phyloP scores from a whole-genome alignment of 1,139 yeast species.

The Candida tropicalis region DNA sequence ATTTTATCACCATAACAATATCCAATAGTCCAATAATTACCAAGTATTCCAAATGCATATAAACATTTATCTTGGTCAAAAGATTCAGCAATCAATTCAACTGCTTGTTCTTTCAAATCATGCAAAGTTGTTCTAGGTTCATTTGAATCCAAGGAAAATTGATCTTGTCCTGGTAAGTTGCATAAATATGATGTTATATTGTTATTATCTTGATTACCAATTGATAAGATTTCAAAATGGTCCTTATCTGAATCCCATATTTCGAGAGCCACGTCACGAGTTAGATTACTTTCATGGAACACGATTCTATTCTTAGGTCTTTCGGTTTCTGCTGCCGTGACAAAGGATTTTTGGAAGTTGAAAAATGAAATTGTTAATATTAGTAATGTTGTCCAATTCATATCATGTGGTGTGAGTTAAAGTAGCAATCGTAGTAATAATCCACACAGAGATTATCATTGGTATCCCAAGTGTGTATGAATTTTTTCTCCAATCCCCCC shows the following conservation, averaged over 20 bases:
- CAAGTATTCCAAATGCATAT: conserved; percentile 35
- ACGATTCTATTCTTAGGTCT: conserved; percentile 1
- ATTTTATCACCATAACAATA: conserved; percentile 58
- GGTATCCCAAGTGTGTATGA: no score
- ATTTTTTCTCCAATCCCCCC: no score
- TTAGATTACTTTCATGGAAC: neutral
- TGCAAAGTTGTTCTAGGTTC: conserved; percentile 6
- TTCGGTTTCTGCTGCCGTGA: neutral
- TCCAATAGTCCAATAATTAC: conserved; percentile 68
- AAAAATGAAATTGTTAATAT: neutral
- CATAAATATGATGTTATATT: conserved; percentile 20
- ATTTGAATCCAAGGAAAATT: conserved; percentile 10
- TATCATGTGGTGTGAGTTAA: neutral
- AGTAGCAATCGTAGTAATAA: no score
- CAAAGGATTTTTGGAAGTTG: neutral
- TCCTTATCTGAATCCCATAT: conserved; percentile 13
- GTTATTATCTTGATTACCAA: conserved; percentile 14
- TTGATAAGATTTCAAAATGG: conserved; percentile 26
- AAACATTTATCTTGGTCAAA: conserved; percentile 31
- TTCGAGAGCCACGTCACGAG: neutral
- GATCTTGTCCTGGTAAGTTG: conserved; percentile 21
- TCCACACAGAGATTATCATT: no score
- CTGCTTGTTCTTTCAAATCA: conserved; percentile 19
- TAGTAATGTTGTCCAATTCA: neutral
- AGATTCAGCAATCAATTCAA: conserved; percentile 22